phyloP scores from a whole-genome alignment of 164 flowering plant genomes.

The Amborella trichopoda region DNA sequence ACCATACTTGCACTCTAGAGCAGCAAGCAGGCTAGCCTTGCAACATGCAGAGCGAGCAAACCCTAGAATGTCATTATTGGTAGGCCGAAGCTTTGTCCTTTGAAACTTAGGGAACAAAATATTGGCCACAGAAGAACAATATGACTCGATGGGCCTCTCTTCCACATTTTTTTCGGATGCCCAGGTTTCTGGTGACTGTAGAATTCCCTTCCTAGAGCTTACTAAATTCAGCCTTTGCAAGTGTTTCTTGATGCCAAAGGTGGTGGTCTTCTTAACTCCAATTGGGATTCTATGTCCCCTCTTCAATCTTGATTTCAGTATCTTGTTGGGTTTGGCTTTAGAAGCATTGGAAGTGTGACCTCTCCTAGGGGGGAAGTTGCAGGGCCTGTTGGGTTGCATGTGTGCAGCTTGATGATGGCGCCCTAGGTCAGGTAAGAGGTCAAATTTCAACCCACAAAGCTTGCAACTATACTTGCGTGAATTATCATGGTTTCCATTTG shows the following conservation, averaged over 20 bases:
- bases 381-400: constrained; percentile 43
- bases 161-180: constrained; percentile 49
- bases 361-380: constrained; percentile 35
- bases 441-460: constrained; percentile 87
- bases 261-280: constrained; percentile 44
- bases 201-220: constrained; percentile 12
- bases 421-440: constrained; percentile 94
- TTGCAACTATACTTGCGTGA: constrained; percentile 48
- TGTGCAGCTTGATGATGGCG: constrained; percentile 99
- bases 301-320: constrained; percentile 47
- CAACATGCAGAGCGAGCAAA: constrained; percentile 82
- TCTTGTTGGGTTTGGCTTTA: constrained; percentile 62
- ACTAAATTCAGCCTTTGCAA: constrained; percentile 36
- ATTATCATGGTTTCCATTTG: constrained; percentile 18
- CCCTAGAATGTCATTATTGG: constrained; percentile 59
- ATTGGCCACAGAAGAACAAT: constrained; percentile 62
- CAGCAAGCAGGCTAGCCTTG: constrained; percentile 46
- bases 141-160: too few species aligned
- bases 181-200: constrained; percentile 26
- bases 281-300: constrained; percentile 44
- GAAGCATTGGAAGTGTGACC: constrained; percentile 40
- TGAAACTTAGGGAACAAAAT: constrained; percentile 52
- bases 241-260: constrained; percentile 38
- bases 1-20: constrained; percentile 55
- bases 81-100: constrained; percentile 64